Evolutionary conservation across 129 eudicot genomes (phyloP), one percentile per base, ranked within the genome.

Genomic region (Flaveria sonorensis): DNA sequence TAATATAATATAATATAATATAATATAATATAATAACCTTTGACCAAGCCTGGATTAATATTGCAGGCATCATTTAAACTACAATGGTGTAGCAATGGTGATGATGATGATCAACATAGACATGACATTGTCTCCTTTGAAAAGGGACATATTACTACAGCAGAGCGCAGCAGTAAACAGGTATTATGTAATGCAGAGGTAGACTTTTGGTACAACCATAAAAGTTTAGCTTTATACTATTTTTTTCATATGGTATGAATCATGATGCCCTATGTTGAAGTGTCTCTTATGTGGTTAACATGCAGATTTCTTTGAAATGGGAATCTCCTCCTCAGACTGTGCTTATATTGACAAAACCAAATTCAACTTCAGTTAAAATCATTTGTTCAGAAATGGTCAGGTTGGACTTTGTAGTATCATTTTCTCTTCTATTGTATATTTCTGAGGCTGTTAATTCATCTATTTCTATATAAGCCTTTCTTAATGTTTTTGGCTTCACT

Each of bases 131-230:
- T 94, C 52, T 94, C 99, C 60, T 94, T 94, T 88, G 99, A 87
- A 64, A 91, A 86, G 87, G 99, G 99, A 60, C 82, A 94, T 56
- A 94, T 94, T 70, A 83, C 92, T 13, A 89, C 96, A 51, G 93
- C 99, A 55, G 93, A 87, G 73, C 93, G 97, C 45, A 91, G 97
- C 77, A 94, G 96, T 81, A 94, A 91, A 79, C 97, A 94, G 97
- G 99, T 91, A 79, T 60, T 28, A 28, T 28, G 32, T 5, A 28
- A 28, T 28, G 4, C 32, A 28, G 32, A 3, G 5, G 32, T 28
- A 28, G 32, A 28, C 4, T 28, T 28, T 28, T 28, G 32, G 32
- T 28, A 4, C 32, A 28, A 28, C 2, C 32, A 28, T 28, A 28
- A 28, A 28, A 3, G 32, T 28, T 28, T 28, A 28, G 32, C 32